phyloP scores from a whole-genome alignment of 495 filamentous ascomycete genomes.

The Bryoglossum gracile region DNA sequence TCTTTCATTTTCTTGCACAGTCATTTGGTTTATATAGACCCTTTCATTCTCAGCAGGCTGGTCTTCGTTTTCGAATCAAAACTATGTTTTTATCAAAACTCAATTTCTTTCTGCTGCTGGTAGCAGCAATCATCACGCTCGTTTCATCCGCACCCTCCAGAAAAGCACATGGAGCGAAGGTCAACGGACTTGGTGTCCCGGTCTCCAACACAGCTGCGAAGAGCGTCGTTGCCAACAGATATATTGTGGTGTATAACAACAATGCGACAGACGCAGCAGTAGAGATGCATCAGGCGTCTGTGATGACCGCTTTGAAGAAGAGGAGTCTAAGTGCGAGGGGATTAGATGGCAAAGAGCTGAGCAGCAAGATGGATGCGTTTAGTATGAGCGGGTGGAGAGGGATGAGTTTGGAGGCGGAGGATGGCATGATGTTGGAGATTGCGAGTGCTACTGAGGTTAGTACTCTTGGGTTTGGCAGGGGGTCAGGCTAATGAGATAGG shows the following conservation, averaged over 20 bases:
- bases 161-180: neutral
- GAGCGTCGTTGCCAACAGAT: conserved; percentile 38
- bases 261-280: conserved; percentile 35
- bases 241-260: conserved; percentile 46
- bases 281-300: conserved; percentile 31
- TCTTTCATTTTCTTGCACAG: too few relatives aligned
- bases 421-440: conserved; percentile 33
- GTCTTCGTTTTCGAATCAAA: too few relatives aligned
- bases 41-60: too few relatives aligned
- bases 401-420: conserved; percentile 37
- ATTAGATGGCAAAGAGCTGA: conserved; percentile 33
- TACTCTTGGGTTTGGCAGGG: neutral
- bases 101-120: neutral
- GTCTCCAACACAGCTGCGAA: conserved; percentile 28
- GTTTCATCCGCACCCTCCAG: neutral
- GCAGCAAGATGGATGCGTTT: conserved; percentile 34
- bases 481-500: neutral
- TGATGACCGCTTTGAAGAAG: conserved; percentile 38
- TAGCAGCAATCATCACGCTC: neutral
- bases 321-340: conserved; percentile 40
- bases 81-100: too few relatives aligned
- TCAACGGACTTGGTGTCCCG: conserved; percentile 31
- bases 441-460: conserved; percentile 28
- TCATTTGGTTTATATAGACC: too few relatives aligned
- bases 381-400: conserved; percentile 40